Evolutionary conservation across 2,329 filamentous ascomycete genomes (phyloP), one percentile per base, ranked within the genome.

Genomic region (Esteya vermicola): DNA sequence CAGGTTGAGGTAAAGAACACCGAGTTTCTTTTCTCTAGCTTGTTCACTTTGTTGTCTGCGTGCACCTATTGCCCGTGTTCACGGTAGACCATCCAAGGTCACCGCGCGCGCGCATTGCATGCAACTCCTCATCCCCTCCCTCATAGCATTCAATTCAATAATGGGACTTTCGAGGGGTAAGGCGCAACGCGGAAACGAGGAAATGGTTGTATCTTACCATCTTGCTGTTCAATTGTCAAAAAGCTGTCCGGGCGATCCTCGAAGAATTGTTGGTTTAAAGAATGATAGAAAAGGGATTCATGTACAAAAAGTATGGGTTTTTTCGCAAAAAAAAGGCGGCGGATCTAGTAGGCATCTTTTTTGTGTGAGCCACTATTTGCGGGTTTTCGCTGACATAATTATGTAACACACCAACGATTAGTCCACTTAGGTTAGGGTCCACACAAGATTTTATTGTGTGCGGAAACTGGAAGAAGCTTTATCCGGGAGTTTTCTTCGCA

Each of bases 211-310:
- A 18, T 43, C 72, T 64, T 59, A 77, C 73, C 73, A 77, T 77
- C 72, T 48, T 75, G 67, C 59, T 59, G 64, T 52, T 60, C 56
- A 57, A 57, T 60, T 64, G 62, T 64, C 54, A 58, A 57, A 55
- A 57, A 53, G 60, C 58, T 69, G 72, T 70, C 72, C 70, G 68
- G 61, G 65, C 70, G 71, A 76, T 77, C 73, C 73, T 77, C 73
- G 73, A 77, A 77, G 72, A 75, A 71, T 54, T 48, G 45, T 45
- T 45, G 21, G 25, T 47, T 49, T 55, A 50, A 53, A 45, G 48
- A 51, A 51, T 48, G 44, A 14, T 38, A 32, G 23, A 36, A 39
- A 21, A 14, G 30, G 22, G n/a, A 39, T 34, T 30, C 23, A 33
- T 31, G 18, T 20, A 33, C n/a, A n/a, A n/a, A 25, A 30, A 33